Conservation (phyloP, 257 asterid genomes). For the Anisodus acutangulus region DNA sequence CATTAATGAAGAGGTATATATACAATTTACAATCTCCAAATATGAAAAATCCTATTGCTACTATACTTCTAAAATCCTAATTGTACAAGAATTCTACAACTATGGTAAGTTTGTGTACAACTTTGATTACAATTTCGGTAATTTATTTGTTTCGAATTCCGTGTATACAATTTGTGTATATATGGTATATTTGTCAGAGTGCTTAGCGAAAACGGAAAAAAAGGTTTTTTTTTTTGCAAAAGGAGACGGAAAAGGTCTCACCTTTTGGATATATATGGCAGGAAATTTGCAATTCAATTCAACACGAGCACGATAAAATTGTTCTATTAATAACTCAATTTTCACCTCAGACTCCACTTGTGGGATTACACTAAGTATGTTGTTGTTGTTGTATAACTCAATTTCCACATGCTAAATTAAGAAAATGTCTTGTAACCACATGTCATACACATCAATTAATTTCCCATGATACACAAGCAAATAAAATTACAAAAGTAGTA, state of each 20-base stretch:
- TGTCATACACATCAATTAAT: not conserved
- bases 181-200: not conserved
- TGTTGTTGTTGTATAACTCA: not conserved
- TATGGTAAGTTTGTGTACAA: no score
- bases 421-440: not conserved
- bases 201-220: not conserved
- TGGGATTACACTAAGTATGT: no score
- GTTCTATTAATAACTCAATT: not conserved
- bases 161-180: no score
- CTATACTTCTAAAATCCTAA: no score
- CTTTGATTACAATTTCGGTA: no score
- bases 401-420: not conserved
- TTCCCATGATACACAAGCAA: not conserved
- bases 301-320: not conserved
- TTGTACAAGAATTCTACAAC: no score
- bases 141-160: no score
- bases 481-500: not conserved
- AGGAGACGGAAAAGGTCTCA: not conserved
- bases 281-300: slow-evolving; percentile 8
- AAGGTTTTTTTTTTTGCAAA: not conserved
- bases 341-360: no score
- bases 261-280: not conserved
- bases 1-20: no score
- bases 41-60: no score
- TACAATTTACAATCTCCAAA: no score